phyloP scores from a whole-genome alignment of 495 filamentous ascomycete species.

The Penicillium antarcticum region DNA sequence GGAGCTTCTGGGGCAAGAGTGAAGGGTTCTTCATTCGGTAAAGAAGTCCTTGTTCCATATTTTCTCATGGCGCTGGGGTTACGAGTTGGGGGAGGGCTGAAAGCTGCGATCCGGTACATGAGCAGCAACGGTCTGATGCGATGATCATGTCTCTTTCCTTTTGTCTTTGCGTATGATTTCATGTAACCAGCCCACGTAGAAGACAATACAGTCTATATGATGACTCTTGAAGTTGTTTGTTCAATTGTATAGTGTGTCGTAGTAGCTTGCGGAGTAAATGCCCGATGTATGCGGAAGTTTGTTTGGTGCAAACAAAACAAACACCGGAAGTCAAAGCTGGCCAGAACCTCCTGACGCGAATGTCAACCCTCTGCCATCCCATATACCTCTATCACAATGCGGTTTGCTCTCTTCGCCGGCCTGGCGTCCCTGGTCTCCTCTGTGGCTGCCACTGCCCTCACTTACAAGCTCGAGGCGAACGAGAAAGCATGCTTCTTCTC shows the following conservation, averaged over 20 bases:
- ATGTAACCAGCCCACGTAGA: constrained; percentile 15
- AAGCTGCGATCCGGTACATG: constrained; percentile 25
- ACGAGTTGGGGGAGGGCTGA: constrained; percentile 14
- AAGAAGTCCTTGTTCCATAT: constrained; percentile 10
- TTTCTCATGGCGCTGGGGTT: constrained; percentile 21
- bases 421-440: constrained; percentile 64
- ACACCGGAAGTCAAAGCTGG: constrained; percentile 33
- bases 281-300: constrained; percentile 5
- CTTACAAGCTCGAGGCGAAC: constrained; percentile 85
- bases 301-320: constrained; percentile 40
- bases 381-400: constrained; percentile 30
- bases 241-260: constrained; percentile 1
- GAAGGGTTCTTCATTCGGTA: constrained; percentile 69
- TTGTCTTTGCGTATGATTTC: constrained; percentile 5
- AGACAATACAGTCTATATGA: constrained; percentile 11
- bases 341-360: constrained; percentile 33
- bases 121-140: constrained; percentile 22
- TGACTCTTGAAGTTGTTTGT: constrained; percentile 11
- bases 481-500: constrained; percentile 96
- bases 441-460: constrained; percentile 78
- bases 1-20: constrained; percentile 54
- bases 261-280: background rate
- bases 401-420: constrained; percentile 42
- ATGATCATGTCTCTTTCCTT: constrained; percentile 12
- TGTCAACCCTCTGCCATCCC: constrained; percentile 4